Evolutionary conservation across 73 alveolate genomes (phyloP).

Genomic region (Paramecium bursaria): DNA sequence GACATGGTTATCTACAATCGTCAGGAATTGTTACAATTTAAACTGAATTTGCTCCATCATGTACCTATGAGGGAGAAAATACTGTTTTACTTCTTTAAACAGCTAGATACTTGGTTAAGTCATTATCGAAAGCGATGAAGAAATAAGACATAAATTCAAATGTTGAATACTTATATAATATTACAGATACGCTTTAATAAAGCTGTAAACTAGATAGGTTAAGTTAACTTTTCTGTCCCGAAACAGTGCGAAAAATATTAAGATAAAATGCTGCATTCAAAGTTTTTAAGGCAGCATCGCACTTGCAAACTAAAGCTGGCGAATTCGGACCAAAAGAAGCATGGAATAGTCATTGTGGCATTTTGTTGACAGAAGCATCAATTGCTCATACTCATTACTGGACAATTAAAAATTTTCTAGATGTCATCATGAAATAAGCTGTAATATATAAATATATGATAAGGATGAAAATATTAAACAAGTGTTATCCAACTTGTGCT

Average conservation of each 20-base stretch:
- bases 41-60: slow-evolving; percentile 66
- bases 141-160: slow-evolving; percentile 41
- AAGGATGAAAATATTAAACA: slow-evolving; percentile 66
- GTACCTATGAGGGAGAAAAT: slow-evolving; percentile 92
- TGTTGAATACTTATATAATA: slow-evolving; percentile 56
- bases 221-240: slow-evolving; percentile 33
- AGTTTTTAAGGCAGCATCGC: slow-evolving; percentile 8
- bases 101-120: slow-evolving; percentile 73
- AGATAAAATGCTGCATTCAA: slow-evolving; percentile 54
- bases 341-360: slow-evolving; percentile 64
- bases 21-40: slow-evolving; percentile 71
- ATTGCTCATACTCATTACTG: slow-evolving; percentile 64
- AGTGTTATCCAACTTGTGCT: slow-evolving; percentile 61
- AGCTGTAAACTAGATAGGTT: slow-evolving; percentile 33
- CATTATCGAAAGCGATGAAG: slow-evolving; percentile 59
- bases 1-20: slow-evolving; percentile 73
- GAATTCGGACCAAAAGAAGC: slow-evolving; percentile 72
- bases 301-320: slow-evolving; percentile 62
- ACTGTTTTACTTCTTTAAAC: slow-evolving; percentile 82
- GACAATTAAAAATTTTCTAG: slow-evolving; percentile 62
- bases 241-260: slow-evolving; percentile 62
- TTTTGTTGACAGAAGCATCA: slow-evolving; percentile 63
- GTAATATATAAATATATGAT: neutral
- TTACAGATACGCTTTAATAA: neutral
- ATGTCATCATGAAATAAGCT: slow-evolving; percentile 24